Evolutionary conservation across 768 basidiomycete species (phyloP).

Genomic region (Xerocomus spinulosus): DNA sequence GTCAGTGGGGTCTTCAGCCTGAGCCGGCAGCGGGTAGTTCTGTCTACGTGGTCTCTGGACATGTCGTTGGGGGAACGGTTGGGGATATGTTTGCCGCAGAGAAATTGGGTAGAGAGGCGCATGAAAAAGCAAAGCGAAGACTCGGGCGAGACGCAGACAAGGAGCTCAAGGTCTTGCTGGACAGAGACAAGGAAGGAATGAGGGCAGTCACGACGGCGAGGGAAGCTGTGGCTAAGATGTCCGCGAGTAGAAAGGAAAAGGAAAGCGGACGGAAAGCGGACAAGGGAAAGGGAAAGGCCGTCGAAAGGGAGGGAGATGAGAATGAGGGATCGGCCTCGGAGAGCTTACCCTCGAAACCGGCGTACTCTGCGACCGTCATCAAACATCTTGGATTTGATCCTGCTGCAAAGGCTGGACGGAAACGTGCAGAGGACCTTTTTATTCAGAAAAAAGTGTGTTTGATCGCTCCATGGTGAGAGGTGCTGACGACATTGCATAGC

Average conservation of each 20-base stretch:
- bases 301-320: slow-evolving; percentile 3
- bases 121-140: slow-evolving; percentile 68
- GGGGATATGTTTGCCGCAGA: slow-evolving; percentile 54
- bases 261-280: slow-evolving; percentile 14
- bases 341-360: slow-evolving; percentile 33
- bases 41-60: slow-evolving; percentile 81
- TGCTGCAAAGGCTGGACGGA: slow-evolving; percentile 48
- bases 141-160: slow-evolving; percentile 56
- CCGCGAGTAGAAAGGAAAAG: slow-evolving; percentile 13
- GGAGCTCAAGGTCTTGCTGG: slow-evolving; percentile 54
- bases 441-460: slow-evolving; percentile 55
- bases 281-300: slow-evolving; percentile 15
- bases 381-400: slow-evolving; percentile 80
- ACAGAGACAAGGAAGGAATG: slow-evolving; percentile 66
- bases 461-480: background rate
- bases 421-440: slow-evolving; percentile 35
- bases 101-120: slow-evolving; percentile 73
- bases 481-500: slow-evolving; percentile 31
- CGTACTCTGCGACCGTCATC: slow-evolving; percentile 64
- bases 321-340: slow-evolving; percentile 15
- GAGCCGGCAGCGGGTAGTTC: slow-evolving; percentile 36
- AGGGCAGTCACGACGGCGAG: slow-evolving; percentile 58
- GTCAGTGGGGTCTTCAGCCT: slow-evolving; percentile 75
- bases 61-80: slow-evolving; percentile 53
- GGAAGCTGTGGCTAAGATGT: slow-evolving; percentile 37